These are phyloP conservation scores for Candida pseudoglaebosa DNA, from an alignment of 805 yeast species.

Conservation along the genomic window DNA sequence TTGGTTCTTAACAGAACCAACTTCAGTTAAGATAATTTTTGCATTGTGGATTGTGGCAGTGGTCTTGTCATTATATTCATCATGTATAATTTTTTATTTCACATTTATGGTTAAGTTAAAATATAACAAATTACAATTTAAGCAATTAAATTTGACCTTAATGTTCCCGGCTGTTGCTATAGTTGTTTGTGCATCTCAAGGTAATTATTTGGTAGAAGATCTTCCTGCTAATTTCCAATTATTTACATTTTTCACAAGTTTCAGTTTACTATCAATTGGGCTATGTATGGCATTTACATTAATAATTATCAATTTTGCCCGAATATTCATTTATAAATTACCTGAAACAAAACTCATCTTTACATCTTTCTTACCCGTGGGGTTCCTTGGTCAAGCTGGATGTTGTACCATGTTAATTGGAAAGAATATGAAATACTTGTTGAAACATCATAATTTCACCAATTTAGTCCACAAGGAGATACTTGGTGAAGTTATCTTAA, in stretches of 20 bases:
- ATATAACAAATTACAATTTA: conserved; percentile 14
- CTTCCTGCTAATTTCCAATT: conserved; percentile 42
- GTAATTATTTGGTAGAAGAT: conserved; percentile 45
- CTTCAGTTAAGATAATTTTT: conserved; percentile 12
- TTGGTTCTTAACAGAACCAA: conserved; percentile 37
- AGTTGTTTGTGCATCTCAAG: conserved; percentile 66
- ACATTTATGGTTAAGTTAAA: conserved; percentile 35
- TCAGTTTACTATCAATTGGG: conserved; percentile 64
- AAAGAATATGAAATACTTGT: conserved; percentile 25
- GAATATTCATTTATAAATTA: conserved; percentile 50
- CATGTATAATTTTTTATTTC: conserved; percentile 52
- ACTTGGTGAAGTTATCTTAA: conserved; percentile 8
- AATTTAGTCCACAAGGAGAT: conserved; percentile 25
- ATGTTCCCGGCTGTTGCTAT: conserved; percentile 75
- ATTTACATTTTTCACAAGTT: conserved; percentile 50
- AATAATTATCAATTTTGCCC: conserved; percentile 55
- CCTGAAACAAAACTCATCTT: conserved; percentile 52
- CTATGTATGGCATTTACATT: conserved; percentile 52
- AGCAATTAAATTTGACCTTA: conserved; percentile 48
- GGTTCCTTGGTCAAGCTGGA: conserved; percentile 80
- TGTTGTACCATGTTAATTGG: conserved; percentile 59
- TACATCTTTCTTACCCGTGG: conserved; percentile 68
- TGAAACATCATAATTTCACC: conserved; percentile 18
- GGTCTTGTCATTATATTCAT: conserved; percentile 46
- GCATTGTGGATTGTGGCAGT: conserved; percentile 70